Base-by-base conservation (phyloP, 768 basidiomycete species). In the Lactarius hatsudake region DNA sequence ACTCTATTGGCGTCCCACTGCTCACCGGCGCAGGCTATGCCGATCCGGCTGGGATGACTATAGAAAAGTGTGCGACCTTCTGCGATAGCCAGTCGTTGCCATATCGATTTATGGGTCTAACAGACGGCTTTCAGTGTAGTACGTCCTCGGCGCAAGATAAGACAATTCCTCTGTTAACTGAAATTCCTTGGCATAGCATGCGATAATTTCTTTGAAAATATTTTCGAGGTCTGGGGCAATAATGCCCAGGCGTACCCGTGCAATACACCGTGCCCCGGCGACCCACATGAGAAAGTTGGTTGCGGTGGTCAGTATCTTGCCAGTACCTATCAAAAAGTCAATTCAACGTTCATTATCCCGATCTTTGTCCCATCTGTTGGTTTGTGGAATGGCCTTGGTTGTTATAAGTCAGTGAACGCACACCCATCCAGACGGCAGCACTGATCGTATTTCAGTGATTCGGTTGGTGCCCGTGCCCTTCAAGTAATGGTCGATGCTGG, bases 341-440 rank as follows among this genome's bases (percentile, higher is more conserved):
- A 20, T 85, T 38, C 84, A 87, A 20, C 84, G 0, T 74, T 53
- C n/a, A 5, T 51, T 20, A 26, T 81, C 15, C 88, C 89, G 0
- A 68, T 76, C 17, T 84, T 83, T 20, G 80, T 84, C 1, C 77
- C 81, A 6, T 82, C 75, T 51, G 82, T 89, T 28, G 89, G 87
- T 2, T 78, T 82, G 43, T 91, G 90, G 89, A 73, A 78, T 8
- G 85, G 84, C 0, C 81, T 91, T 38, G 90, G 90, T n/a, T 92
- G 90, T 74, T 90, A 84, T 78, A 87, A 79, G 89, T 88, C 70
- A 66, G 81, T 72, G 40, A 15, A 20, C 5, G 26, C 10, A 17
- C 48, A 51, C 48, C 26, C 17, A n/a, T 13, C 9, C 28, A 12
- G 9, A 40, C 45, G 15, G 26, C n/a, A 30, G 30, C 42, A n/a